A percentile compares a stretch with the other conserved stretches of the same genome.
Evolutionary conservation across 139 green algal species (phyloP).

Genomic region (Monoraphidium neglectum): DNA sequence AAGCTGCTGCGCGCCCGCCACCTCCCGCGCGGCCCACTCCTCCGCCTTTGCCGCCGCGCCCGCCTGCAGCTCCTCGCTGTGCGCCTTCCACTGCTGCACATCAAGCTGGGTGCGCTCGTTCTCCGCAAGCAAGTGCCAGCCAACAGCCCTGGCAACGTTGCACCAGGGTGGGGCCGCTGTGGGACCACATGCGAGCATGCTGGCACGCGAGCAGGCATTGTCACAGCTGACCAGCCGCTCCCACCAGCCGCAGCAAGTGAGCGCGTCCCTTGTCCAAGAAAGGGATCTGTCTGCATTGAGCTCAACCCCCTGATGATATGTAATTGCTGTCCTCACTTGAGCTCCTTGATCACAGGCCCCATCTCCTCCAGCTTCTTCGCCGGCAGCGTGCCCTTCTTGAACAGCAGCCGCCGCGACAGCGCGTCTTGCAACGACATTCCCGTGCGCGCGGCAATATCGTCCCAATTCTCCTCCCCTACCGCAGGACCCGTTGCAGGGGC

Average conservation of each 20-base stretch:
- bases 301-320: not conserved
- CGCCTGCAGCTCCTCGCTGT: constrained; percentile 31
- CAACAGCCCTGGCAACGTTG: constrained; percentile 42
- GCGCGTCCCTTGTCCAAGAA: too few relatives aligned
- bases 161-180: too few relatives aligned
- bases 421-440: constrained; percentile 35
- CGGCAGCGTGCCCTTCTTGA: constrained; percentile 48
- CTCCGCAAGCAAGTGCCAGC: constrained; percentile 36
- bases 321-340: constrained; percentile 37
- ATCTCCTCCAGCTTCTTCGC: constrained; percentile 64
- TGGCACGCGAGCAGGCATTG: too few relatives aligned
- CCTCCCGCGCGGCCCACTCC: constrained; percentile 23
- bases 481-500: constrained; percentile 17
- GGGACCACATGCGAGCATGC: too few relatives aligned
- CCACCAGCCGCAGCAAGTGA: too few relatives aligned
- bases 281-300: too few relatives aligned
- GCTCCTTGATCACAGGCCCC: constrained; percentile 59
- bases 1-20: constrained; percentile 7
- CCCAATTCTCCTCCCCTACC: constrained; percentile 47
- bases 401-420: constrained; percentile 37
- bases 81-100: constrained; percentile 43
- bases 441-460: constrained; percentile 51
- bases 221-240: too few relatives aligned
- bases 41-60: constrained; percentile 21
- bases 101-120: constrained; percentile 40